These are phyloP conservation scores for Tetrahymena borealis DNA, from an alignment of 73 alveolate genomes.

Conservation along the genomic window DNA sequence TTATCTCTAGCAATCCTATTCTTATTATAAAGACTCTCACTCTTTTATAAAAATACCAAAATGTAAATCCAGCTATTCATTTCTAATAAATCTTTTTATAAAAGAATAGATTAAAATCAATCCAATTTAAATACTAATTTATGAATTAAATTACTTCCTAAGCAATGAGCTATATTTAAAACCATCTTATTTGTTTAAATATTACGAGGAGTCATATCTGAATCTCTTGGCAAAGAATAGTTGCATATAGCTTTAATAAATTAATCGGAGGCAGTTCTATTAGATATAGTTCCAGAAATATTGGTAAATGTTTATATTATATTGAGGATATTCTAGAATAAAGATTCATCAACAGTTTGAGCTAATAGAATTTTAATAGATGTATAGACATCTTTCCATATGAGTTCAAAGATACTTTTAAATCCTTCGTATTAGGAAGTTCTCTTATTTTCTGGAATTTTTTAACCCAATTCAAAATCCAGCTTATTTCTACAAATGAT, in stretches of 20 bases:
- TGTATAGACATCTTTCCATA: neutral
- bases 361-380: neutral
- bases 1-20: neutral
- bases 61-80: neutral
- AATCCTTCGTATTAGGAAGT: neutral
- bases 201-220: neutral
- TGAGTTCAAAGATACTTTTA: neutral
- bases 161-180: neutral
- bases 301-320: neutral
- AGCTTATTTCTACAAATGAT: neutral
- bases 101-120: neutral
- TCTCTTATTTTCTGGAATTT: neutral
- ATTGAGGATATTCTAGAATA: neutral
- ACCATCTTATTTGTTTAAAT: neutral
- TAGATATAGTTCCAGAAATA: neutral
- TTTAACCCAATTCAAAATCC: neutral
- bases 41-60: neutral
- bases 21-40: neutral
- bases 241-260: neutral
- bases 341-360: neutral
- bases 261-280: neutral
- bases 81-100: neutral
- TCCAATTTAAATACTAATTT: neutral
- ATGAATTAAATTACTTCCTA: neutral
- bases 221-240: neutral